Base-by-base conservation (phyloP, 495 filamentous ascomycete genomes). In the Trypethelium eluteriae region DNA sequence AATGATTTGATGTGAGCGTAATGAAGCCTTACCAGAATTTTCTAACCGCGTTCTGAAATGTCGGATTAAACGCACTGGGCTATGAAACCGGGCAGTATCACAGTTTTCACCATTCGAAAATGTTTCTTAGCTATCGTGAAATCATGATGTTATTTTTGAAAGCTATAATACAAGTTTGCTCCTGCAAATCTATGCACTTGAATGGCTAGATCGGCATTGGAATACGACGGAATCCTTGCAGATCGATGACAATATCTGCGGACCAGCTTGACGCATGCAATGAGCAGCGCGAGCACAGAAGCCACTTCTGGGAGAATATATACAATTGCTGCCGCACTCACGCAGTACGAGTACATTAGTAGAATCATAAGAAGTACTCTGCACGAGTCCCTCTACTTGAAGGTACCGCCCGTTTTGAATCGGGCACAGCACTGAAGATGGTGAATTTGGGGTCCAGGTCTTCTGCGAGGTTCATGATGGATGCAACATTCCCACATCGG, bases 401-500 rank as follows among this genome's bases (percentile, higher is more conserved):
- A 11, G 94, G 94, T 35, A 96, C 85, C 66, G 93, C 90, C 65
- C 94, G 85, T 76, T 92, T 85, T 69, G 96, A 89, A 70, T 98
- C 95, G 14, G 91, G 89, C 39, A 98, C 93, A 34, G 94, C 94
- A 39, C 86, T 88, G 81, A 98, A 98, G 66, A 98, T 92, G 76
- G 88, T 92, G 80, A 98, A 98, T 64, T 87, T 87, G 6, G 92
- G 92, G 41, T 90, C 84, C 32, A 96, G 81, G 70, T 95, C 88
- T 66, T 90, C 89, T 39, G 86, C 86, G 50, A 98, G 85, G 64
- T 92, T 93, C 88, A 96, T 98, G 72, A 98, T 96, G 14, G 90
- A 95, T 11, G 94, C 94, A 44, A 98, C 87, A 71, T 98, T 98
- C 63, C 94, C 94, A 73, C 94, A 98, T 39, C 94, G 90, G 75